Evolutionary conservation across 164 flowering plant species (phyloP).

Genomic region (Stephania yunnanensis): DNA sequence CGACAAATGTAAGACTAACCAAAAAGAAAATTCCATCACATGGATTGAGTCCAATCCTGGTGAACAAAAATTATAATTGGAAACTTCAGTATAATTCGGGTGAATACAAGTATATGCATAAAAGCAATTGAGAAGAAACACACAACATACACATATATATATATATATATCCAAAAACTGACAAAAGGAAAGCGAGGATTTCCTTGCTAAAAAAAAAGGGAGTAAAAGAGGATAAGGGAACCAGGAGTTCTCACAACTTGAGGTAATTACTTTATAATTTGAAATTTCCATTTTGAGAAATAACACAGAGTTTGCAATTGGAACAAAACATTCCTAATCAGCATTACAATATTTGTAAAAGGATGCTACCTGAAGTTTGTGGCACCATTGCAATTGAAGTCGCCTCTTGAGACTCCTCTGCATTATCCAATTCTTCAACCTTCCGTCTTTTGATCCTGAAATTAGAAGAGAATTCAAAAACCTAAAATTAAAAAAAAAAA

Average conservation of each 20-base stretch:
- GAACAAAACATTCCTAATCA: too few species aligned
- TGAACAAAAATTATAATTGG: neutral
- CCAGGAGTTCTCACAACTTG: too few species aligned
- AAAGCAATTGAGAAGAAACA: neutral
- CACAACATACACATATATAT: neutral
- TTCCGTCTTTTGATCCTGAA: conserved; percentile 29
- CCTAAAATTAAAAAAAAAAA: neutral
- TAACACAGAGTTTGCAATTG: too few species aligned
- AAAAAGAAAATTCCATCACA: neutral
- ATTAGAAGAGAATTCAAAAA: neutral
- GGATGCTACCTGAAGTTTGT: conserved; percentile 13
- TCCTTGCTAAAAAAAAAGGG: too few species aligned
- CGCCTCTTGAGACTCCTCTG: conserved; percentile 9
- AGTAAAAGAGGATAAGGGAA: too few species aligned
- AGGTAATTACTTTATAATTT: too few species aligned
- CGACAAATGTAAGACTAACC: neutral
- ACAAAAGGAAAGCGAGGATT: too few species aligned
- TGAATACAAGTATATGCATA: too few species aligned
- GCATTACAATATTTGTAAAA: too few species aligned
- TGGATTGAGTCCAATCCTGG: neutral
- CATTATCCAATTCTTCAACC: conserved; percentile 13
- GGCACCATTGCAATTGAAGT: conserved; percentile 4
- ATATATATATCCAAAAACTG: too few species aligned
- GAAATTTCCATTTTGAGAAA: too few species aligned
- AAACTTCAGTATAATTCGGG: neutral